Evolutionary conservation across 2,329 filamentous ascomycete species (phyloP).

Genomic region (Ceratocystis ficicola): DNA sequence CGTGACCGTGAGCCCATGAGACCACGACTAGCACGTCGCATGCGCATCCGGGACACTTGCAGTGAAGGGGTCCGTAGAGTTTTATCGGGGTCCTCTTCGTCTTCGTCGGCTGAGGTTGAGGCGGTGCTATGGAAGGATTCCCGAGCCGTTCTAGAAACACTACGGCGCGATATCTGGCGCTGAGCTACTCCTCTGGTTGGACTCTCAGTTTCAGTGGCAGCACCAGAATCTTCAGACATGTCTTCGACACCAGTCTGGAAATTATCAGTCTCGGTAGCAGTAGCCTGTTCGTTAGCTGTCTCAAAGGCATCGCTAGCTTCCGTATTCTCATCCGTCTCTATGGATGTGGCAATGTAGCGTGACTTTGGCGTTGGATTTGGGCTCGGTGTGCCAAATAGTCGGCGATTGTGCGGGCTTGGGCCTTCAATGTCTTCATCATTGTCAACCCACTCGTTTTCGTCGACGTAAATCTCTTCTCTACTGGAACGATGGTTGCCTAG

Average conservation of each 20-base stretch:
- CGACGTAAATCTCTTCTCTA: conserved; percentile 64
- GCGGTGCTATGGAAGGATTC: conserved; percentile 75
- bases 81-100: conserved; percentile 44
- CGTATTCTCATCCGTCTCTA: conserved; percentile 35
- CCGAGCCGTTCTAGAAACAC: conserved; percentile 42
- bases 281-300: conserved; percentile 56
- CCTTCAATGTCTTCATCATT: conserved; percentile 38
- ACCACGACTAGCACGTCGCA: conserved; percentile 52
- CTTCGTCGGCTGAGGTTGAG: conserved; percentile 71
- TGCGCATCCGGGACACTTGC: conserved; percentile 56
- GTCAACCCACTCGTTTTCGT: conserved; percentile 87
- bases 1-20: conserved; percentile 48
- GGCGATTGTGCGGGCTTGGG: conserved; percentile 12
- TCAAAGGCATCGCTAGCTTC: conserved; percentile 60
- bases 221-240: conserved; percentile 51
- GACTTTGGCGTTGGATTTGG: conserved; percentile 13
- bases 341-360: conserved; percentile 1
- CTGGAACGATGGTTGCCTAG: conserved; percentile 64
- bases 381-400: conserved; percentile 20
- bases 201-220: conserved; percentile 75
- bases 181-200: conserved; percentile 34
- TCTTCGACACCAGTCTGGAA: conserved; percentile 91
- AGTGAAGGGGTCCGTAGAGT: conserved; percentile 48
- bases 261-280: conserved; percentile 73
- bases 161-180: conserved; percentile 33